phyloP scores from a whole-genome alignment of 768 basidiomycete genomes.

The Nidularia sp. region DNA sequence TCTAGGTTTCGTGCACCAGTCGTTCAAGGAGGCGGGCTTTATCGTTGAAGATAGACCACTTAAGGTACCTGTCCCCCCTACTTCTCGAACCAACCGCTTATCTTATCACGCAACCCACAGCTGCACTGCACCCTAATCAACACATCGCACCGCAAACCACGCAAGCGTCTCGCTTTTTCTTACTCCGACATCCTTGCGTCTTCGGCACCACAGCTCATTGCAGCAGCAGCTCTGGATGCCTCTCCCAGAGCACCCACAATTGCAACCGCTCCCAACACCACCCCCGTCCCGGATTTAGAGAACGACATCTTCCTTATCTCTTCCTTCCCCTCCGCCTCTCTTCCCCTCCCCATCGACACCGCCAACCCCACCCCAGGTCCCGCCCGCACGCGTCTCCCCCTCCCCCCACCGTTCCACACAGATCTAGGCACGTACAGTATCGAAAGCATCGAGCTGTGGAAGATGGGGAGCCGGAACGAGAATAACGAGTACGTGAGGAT shows the following conservation, averaged over 20 bases:
- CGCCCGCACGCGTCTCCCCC: neutral
- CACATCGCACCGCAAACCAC: constrained; percentile 37
- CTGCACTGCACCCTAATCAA: constrained; percentile 51
- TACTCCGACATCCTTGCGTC: constrained; percentile 30
- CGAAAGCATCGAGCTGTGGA: neutral
- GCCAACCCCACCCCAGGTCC: neutral
- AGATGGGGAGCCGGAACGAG: neutral
- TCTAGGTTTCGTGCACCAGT: constrained; percentile 23
- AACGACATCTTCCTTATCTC: too few species aligned
- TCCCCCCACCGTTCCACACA: neutral
- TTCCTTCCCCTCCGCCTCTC: too few species aligned
- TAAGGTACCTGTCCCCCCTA: constrained; percentile 29
- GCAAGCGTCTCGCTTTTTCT: constrained; percentile 27
- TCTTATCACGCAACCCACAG: constrained; percentile 13
- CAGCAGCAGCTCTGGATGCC: neutral
- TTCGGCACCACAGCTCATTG: constrained; percentile 2
- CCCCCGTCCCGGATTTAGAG: too few species aligned
- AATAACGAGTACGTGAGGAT: too few species aligned
- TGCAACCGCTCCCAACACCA: too few species aligned
- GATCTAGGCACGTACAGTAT: neutral
- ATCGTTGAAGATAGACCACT: constrained; percentile 42
- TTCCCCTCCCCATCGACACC: neutral
- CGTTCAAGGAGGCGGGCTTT: constrained; percentile 35
- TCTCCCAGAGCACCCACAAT: too few species aligned
- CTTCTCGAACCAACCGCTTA: neutral